Evolutionary conservation across 192 early-diverging fungal genomes (phyloP).

Genomic region (Fimicolochytrium jonesii): DNA sequence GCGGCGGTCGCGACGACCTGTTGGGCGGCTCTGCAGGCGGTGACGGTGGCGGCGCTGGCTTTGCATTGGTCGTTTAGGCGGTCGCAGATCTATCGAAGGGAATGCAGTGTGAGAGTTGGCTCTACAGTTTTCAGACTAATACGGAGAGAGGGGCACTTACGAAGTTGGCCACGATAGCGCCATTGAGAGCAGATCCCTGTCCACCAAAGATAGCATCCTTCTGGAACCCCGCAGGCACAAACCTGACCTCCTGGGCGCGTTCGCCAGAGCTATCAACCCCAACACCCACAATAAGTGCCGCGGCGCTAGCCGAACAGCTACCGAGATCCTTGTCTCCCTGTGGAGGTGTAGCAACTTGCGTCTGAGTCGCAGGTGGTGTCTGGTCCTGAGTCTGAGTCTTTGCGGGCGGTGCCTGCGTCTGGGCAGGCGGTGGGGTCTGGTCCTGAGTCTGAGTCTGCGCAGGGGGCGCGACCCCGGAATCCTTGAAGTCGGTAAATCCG

Average conservation of each 20-base stretch:
- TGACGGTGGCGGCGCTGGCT: slow-evolving; percentile 14
- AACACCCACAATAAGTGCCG: slow-evolving; percentile 17
- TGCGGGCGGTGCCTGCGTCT: too few relatives aligned
- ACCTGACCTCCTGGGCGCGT: slow-evolving; percentile 31
- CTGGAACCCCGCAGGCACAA: slow-evolving; percentile 10
- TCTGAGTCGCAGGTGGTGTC: too few relatives aligned
- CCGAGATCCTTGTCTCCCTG: too few relatives aligned
- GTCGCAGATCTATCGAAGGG: too few relatives aligned
- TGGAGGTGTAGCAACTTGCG: too few relatives aligned
- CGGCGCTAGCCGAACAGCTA: slow-evolving; percentile 2
- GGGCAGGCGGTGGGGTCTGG: too few relatives aligned
- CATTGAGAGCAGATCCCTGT: slow-evolving; percentile 29
- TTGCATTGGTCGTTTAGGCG: slow-evolving; percentile 21
- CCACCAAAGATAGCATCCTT: slow-evolving; percentile 20
- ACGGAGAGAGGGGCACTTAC: too few relatives aligned
- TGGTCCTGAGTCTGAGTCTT: too few relatives aligned
- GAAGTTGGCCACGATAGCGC: slow-evolving; percentile 31
- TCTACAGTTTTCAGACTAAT: too few relatives aligned
- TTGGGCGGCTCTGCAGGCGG: slow-evolving; percentile 8
- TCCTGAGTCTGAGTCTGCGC: too few relatives aligned
- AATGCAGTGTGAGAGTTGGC: too few relatives aligned
- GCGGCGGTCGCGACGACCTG: neutral
- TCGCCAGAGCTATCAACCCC: slow-evolving; percentile 18
- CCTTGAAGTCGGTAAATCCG: slow-evolving; percentile 4
- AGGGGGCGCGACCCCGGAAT: too few relatives aligned